These are phyloP conservation scores for Elongisporangium senticosum DNA, from an alignment of 352 stramenopile species.

Conservation along the genomic window DNA sequence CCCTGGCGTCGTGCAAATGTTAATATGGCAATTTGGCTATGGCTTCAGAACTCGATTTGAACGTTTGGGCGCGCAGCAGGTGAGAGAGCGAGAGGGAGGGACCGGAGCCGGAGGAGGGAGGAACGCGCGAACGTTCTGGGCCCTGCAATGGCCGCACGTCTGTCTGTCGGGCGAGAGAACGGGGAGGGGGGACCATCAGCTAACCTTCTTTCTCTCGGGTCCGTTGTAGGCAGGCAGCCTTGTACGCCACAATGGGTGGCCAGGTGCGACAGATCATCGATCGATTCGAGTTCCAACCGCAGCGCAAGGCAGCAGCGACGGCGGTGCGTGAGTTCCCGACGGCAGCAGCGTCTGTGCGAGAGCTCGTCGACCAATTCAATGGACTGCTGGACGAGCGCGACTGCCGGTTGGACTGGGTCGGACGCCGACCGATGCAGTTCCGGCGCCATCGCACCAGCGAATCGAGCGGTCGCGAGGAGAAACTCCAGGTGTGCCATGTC, in stretches of 20 bases:
- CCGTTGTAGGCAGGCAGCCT: not conserved
- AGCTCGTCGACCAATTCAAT: not conserved
- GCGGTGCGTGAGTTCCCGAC: not conserved
- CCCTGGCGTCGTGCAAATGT: no score
- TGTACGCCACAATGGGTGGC: not conserved
- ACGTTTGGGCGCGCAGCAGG: not conserved
- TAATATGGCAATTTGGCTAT: not conserved
- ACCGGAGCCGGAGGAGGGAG: not conserved
- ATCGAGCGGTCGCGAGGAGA: not conserved
- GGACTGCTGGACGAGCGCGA: not conserved
- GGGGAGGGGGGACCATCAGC: not conserved
- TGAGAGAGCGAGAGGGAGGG: not conserved
- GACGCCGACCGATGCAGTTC: not conserved
- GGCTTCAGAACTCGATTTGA: not conserved
- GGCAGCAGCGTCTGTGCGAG: not conserved
- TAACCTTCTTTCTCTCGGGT: not conserved
- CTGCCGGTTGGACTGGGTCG: not conserved
- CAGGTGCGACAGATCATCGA: not conserved
- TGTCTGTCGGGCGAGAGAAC: not conserved
- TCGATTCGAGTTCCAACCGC: not conserved
- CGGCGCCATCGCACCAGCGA: not conserved
- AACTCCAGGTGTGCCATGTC: not conserved
- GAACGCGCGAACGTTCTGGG: not conserved
- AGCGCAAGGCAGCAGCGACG: not conserved
- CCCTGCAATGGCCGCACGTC: not conserved